A percentile compares a stretch with the other conserved stretches of the same genome.
Conservation (phyloP, 495 filamentous ascomycete species). For the Aspergillus affinis region DNA sequence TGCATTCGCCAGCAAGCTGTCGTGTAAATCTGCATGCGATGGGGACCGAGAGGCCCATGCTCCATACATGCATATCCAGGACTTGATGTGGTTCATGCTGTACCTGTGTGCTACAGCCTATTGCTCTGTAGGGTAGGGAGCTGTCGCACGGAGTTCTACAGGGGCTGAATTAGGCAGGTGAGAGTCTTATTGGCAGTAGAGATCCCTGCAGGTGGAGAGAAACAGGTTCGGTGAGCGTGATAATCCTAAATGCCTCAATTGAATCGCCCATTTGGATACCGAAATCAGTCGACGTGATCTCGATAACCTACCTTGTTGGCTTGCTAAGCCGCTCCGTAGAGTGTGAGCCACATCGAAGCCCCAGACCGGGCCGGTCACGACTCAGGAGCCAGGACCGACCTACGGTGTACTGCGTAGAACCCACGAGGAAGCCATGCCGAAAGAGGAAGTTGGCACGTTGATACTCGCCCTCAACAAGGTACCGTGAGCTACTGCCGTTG, state of each 20-base stretch:
- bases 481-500: too few relatives aligned
- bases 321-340: too few relatives aligned
- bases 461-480: not conserved
- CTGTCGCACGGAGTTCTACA: not conserved
- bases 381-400: not conserved
- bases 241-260: not conserved
- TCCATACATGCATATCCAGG: not conserved
- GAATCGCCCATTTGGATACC: not conserved
- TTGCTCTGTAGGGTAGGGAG: not conserved
- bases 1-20: not conserved
- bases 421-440: not conserved
- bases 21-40: not conserved
- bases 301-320: not conserved
- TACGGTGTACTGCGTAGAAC: not conserved
- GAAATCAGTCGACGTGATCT: not conserved
- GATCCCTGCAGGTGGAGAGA: not conserved
- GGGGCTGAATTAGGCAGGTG: not conserved
- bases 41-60: not conserved
- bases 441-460: not conserved
- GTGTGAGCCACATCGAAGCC: not conserved
- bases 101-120: not conserved
- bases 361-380: not conserved
- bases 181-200: not conserved
- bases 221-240: not conserved
- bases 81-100: not conserved